Conservation (phyloP, 2,329 filamentous ascomycete genomes). For the Neonectria magnoliae region DNA sequence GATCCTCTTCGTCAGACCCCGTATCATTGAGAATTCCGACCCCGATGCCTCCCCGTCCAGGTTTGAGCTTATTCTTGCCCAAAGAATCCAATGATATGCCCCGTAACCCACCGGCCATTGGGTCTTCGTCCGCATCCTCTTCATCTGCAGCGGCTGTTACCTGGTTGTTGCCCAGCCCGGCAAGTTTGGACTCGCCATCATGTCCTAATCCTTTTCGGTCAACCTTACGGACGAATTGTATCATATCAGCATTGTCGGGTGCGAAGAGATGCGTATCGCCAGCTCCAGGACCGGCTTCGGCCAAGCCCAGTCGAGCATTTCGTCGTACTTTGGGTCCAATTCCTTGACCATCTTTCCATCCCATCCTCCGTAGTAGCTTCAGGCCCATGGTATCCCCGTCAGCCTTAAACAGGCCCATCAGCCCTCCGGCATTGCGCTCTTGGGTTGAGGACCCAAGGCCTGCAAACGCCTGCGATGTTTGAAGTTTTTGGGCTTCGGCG, state of each 20-base stretch:
- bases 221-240: slow-evolving; percentile 71
- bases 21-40: slow-evolving; percentile 92
- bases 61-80: slow-evolving; percentile 62
- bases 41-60: slow-evolving; percentile 75
- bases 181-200: slow-evolving; percentile 65
- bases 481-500: slow-evolving; percentile 78
- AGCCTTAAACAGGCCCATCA: slow-evolving; percentile 77
- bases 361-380: slow-evolving; percentile 89
- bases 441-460: slow-evolving; percentile 76
- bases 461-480: slow-evolving; percentile 78
- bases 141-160: slow-evolving; percentile 40
- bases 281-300: slow-evolving; percentile 49
- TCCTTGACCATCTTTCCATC: slow-evolving; percentile 94
- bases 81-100: slow-evolving; percentile 34
- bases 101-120: slow-evolving; percentile 24
- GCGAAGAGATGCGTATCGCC: slow-evolving; percentile 78
- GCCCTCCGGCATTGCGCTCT: slow-evolving; percentile 60
- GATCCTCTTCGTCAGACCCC: slow-evolving; percentile 94
- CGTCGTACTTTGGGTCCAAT: slow-evolving; percentile 87
- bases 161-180: slow-evolving; percentile 46
- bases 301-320: slow-evolving; percentile 71
- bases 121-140: slow-evolving; percentile 59
- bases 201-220: slow-evolving; percentile 78
- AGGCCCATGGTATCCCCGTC: slow-evolving; percentile 87
- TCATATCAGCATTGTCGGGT: slow-evolving; percentile 80